phyloP scores from a whole-genome alignment of 2,329 filamentous ascomycete species.

The Podosphaera aphanis region DNA sequence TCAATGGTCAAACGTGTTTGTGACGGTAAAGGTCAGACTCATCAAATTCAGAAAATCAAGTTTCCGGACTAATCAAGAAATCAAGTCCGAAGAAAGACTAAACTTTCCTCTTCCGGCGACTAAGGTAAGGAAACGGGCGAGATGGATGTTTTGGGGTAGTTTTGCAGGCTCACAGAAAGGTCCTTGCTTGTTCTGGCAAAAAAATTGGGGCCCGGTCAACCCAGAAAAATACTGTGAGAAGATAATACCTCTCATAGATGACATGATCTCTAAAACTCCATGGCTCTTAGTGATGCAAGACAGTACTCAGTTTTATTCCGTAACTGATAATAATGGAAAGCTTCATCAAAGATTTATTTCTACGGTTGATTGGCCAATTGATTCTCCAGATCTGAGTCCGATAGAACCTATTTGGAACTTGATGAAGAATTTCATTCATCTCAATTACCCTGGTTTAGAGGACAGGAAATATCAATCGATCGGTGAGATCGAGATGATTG shows the following conservation, averaged over 20 bases:
- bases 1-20: background rate
- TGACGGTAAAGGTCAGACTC: background rate
- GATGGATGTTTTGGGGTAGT: background rate
- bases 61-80: too few species aligned
- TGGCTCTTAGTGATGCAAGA: background rate
- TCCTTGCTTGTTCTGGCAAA: background rate
- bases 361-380: too few species aligned
- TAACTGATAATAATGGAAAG: too few species aligned
- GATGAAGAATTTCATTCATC: too few species aligned
- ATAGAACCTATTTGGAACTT: too few species aligned
- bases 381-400: too few species aligned
- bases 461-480: too few species aligned
- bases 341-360: too few species aligned
- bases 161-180: background rate
- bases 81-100: background rate
- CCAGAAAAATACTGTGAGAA: background rate
- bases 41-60: background rate
- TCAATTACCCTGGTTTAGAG: too few species aligned
- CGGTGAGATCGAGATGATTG: too few species aligned
- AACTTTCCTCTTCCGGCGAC: background rate
- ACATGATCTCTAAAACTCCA: background rate
- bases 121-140: background rate
- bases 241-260: background rate
- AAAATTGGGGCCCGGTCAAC: background rate
- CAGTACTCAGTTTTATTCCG: background rate